Percentiles rank a stretch among this genome's conserved stretches.
phyloP scores from a whole-genome alignment of 345 rosid species.

The Gynandropsis gynandra region DNA sequence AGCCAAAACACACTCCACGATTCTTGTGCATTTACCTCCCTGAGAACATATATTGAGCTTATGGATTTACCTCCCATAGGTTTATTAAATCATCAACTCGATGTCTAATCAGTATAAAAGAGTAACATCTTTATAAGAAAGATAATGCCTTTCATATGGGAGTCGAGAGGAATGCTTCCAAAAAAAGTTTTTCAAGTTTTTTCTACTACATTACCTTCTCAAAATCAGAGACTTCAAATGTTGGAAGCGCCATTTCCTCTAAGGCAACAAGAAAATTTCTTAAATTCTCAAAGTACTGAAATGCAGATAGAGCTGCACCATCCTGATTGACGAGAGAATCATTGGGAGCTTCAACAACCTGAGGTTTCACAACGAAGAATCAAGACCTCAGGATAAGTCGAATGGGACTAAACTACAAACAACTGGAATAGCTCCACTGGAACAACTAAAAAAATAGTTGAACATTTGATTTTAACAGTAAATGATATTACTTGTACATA shows the following conservation, averaged over 20 bases:
- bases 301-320: constrained; percentile 89
- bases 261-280: constrained; percentile 75
- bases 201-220: constrained; percentile 50
- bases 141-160: no score
- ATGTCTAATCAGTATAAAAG: no score
- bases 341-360: constrained; percentile 77
- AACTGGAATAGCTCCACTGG: no score
- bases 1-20: constrained; percentile 76
- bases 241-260: constrained; percentile 78
- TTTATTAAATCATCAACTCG: no score
- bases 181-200: not conserved
- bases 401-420: no score
- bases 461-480: no score
- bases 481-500: no score
- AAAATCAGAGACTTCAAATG: constrained; percentile 85
- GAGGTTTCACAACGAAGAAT: constrained; percentile 8
- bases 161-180: no score
- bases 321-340: constrained; percentile 68
- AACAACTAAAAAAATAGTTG: no score
- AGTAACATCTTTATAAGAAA: no score
- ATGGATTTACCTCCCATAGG: no score
- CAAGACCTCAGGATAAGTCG: not conserved
- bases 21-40: constrained; percentile 77
- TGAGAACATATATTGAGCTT: constrained; percentile 23
- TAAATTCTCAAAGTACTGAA: constrained; percentile 85